Conservation (phyloP, 139 green algal species). For the Chlorella sp. region DNA sequence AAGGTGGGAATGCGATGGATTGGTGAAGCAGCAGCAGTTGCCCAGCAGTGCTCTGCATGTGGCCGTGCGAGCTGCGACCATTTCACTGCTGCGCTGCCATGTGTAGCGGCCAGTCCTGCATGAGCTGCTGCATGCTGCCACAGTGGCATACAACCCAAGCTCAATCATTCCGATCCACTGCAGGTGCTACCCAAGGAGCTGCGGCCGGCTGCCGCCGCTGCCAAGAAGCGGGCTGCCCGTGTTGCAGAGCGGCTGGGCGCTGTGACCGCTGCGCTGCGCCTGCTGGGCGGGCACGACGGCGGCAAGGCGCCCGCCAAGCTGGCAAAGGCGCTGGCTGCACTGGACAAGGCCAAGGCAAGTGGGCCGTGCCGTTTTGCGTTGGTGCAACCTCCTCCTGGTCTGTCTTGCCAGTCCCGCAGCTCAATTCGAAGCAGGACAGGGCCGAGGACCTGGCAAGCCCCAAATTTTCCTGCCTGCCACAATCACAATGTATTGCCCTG, state of each 20-base stretch:
- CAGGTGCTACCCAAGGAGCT: constrained; percentile 59
- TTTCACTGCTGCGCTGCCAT: background rate
- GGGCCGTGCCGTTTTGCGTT: background rate
- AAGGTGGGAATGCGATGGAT: background rate
- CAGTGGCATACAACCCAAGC: too few species aligned
- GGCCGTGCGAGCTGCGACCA: background rate
- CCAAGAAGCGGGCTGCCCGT: constrained; percentile 52
- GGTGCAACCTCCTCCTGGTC: too few species aligned
- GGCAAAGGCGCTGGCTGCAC: constrained; percentile 47
- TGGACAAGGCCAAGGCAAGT: constrained; percentile 43
- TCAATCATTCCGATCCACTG: too few species aligned
- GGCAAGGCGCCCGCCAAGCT: constrained; percentile 51
- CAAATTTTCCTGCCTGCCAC: background rate
- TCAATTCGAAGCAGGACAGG: too few species aligned
- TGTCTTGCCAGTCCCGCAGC: too few species aligned
- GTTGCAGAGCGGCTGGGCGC: constrained; percentile 57
- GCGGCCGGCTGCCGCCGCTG: constrained; percentile 20
- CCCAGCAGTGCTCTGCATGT: background rate
- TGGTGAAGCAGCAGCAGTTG: too few species aligned
- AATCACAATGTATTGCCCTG: background rate
- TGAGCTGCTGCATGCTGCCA: background rate
- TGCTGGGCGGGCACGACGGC: constrained; percentile 37
- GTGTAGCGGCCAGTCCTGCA: too few species aligned
- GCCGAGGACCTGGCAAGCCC: too few species aligned
- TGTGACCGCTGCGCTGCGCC: constrained; percentile 28